Evolutionary conservation across 2,329 filamentous ascomycete species (phyloP).

Genomic region (Clarireedia monteithiana): DNA sequence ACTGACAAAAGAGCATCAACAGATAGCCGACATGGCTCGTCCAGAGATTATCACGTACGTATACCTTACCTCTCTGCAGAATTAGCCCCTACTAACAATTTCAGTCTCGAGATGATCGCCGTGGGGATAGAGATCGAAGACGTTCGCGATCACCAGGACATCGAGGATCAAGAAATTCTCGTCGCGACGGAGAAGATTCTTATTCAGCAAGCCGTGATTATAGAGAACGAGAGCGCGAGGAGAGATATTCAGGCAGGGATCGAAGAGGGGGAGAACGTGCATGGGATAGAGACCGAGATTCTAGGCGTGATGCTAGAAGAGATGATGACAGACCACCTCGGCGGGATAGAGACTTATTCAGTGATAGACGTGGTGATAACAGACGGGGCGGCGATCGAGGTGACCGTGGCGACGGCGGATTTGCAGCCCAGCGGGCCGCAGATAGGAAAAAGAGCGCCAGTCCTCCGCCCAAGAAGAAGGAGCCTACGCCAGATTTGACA

Average conservation of each 20-base stretch:
- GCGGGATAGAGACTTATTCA: slow-evolving; percentile 54
- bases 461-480: slow-evolving; percentile 80
- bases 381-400: slow-evolving; percentile 34
- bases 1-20: slow-evolving; percentile 31
- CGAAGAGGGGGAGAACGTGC: slow-evolving; percentile 59
- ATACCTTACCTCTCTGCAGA: background rate
- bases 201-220: slow-evolving; percentile 93
- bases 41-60: slow-evolving; percentile 46
- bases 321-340: slow-evolving; percentile 51
- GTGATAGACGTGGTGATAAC: slow-evolving; percentile 51
- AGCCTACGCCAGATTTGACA: slow-evolving; percentile 92
- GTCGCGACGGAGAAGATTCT: slow-evolving; percentile 72
- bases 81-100: slow-evolving; percentile 20
- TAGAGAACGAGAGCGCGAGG: slow-evolving; percentile 87
- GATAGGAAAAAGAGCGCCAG: slow-evolving; percentile 59
- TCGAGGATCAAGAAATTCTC: slow-evolving; percentile 52
- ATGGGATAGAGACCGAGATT: slow-evolving; percentile 65
- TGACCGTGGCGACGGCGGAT: slow-evolving; percentile 37
- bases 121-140: slow-evolving; percentile 44
- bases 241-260: slow-evolving; percentile 71
- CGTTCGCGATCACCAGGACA: slow-evolving; percentile 84
- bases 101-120: slow-evolving; percentile 32
- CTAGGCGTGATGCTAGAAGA: slow-evolving; percentile 53
- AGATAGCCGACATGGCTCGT: slow-evolving; percentile 41
- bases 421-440: slow-evolving; percentile 37